Evolutionary conservation across 2,329 filamentous ascomycete genomes (phyloP).

Genomic region (Clonostachys solani): DNA sequence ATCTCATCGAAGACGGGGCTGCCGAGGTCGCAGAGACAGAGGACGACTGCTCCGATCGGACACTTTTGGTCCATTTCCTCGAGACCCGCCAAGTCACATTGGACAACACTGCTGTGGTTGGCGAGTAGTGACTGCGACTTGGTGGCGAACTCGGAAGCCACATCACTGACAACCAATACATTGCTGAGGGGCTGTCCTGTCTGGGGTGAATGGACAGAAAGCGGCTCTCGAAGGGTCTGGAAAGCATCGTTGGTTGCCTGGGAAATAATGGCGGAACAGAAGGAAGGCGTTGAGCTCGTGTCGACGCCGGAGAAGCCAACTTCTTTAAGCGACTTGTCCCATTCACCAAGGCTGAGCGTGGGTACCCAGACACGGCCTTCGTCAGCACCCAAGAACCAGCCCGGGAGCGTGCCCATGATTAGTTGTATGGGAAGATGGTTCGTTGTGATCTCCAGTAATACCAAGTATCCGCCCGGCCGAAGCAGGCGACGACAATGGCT

Average conservation of each 20-base stretch:
- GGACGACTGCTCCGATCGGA: too few relatives aligned
- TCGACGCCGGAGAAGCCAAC: constrained; percentile 7
- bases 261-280: not conserved
- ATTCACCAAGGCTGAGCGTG: not conserved
- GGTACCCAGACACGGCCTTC: not conserved
- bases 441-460: constrained; percentile 29
- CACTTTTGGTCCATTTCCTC: too few relatives aligned
- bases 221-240: not conserved
- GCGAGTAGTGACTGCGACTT: too few relatives aligned
- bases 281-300: too few relatives aligned
- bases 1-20: constrained; percentile 23
- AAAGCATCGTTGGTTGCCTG: not conserved
- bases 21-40: constrained; percentile 9
- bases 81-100: too few relatives aligned
- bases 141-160: too few relatives aligned
- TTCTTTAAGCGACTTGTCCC: not conserved
- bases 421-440: not conserved
- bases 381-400: not conserved
- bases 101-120: too few relatives aligned
- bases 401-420: constrained; percentile 8
- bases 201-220: constrained; percentile 5
- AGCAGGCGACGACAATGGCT: constrained; percentile 26
- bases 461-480: constrained; percentile 37
- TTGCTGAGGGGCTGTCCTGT: too few relatives aligned
- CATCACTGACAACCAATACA: too few relatives aligned